Evolutionary conservation across 352 stramenopile species (phyloP).

Genomic region (Phytopythium mirpurense): DNA sequence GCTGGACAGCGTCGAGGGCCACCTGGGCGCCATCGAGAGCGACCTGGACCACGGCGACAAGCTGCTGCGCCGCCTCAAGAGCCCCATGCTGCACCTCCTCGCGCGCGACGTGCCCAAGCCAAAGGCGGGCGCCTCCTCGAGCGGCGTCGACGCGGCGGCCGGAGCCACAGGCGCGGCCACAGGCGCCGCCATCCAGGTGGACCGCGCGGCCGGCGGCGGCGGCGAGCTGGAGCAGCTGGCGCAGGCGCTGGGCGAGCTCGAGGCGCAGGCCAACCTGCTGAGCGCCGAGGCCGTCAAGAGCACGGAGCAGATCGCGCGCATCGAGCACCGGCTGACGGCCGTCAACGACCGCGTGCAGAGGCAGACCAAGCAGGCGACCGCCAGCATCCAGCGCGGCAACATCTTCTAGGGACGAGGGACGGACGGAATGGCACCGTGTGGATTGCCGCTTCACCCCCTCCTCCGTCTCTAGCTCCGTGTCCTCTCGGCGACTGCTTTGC

Average conservation of each 20-base stretch:
- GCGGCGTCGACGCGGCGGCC: slow-evolving; percentile 3
- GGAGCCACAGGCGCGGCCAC: neutral
- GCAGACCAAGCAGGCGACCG: slow-evolving; percentile 63
- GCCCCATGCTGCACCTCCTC: slow-evolving; percentile 64
- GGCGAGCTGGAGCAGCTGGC: slow-evolving; percentile 62
- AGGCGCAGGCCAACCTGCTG: slow-evolving; percentile 61
- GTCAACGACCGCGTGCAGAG: slow-evolving; percentile 64
- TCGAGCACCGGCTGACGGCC: slow-evolving; percentile 56
- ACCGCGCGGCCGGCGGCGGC: slow-evolving; percentile 16
- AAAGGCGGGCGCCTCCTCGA: slow-evolving; percentile 6
- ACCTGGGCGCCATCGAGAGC: slow-evolving; percentile 47
- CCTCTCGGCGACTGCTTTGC: too few species aligned
- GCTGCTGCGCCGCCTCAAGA: slow-evolving; percentile 63
- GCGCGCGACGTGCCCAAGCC: slow-evolving; percentile 24
- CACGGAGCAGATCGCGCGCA: slow-evolving; percentile 68
- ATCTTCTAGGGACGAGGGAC: slow-evolving; percentile 25
- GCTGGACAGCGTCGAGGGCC: slow-evolving; percentile 59
- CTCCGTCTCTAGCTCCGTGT: too few species aligned
- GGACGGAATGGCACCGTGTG: too few species aligned
- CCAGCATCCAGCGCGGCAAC: slow-evolving; percentile 26
- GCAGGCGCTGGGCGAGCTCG: slow-evolving; percentile 56
- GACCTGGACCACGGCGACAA: slow-evolving; percentile 77
- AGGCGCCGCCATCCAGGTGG: slow-evolving; percentile 2
- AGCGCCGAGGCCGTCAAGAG: slow-evolving; percentile 60
- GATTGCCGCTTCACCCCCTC: too few species aligned